Evolutionary conservation across 2,329 filamentous ascomycete species (phyloP).

Genomic region (Pyricularia grisea): DNA sequence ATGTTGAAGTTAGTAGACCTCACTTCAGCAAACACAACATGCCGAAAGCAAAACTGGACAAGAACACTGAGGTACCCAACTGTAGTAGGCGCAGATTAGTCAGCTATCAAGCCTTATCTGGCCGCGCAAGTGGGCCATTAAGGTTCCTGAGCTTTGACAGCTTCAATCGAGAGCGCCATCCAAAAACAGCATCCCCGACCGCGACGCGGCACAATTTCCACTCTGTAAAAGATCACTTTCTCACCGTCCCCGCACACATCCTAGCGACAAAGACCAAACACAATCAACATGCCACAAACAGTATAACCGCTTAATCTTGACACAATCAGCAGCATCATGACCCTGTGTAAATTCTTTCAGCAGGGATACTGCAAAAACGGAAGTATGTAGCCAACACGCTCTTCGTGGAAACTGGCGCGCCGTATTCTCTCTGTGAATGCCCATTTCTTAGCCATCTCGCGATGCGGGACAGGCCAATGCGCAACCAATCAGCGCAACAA

Average conservation of each 20-base stretch:
- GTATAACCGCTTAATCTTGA: neutral
- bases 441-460: neutral
- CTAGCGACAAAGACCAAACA: neutral
- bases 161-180: neutral
- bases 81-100: neutral
- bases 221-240: neutral
- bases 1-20: neutral
- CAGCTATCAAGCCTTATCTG: neutral
- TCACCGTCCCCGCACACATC: neutral
- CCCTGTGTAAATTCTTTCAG: constrained; percentile 37
- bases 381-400: constrained; percentile 26
- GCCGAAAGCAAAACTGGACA: too few relatives aligned
- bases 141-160: neutral
- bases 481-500: neutral
- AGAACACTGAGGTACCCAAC: too few relatives aligned
- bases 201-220: neutral
- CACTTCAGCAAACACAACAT: too few relatives aligned
- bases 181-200: neutral
- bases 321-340: constrained; percentile 7
- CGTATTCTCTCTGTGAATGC: neutral
- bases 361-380: constrained; percentile 43
- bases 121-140: neutral
- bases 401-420: neutral
- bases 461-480: neutral
- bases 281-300: neutral